Percentiles rank a stretch among this genome's conserved stretches.
These are phyloP conservation scores for Claviceps africana DNA, from an alignment of 2,329 filamentous ascomycete species.

Conservation along the genomic window DNA sequence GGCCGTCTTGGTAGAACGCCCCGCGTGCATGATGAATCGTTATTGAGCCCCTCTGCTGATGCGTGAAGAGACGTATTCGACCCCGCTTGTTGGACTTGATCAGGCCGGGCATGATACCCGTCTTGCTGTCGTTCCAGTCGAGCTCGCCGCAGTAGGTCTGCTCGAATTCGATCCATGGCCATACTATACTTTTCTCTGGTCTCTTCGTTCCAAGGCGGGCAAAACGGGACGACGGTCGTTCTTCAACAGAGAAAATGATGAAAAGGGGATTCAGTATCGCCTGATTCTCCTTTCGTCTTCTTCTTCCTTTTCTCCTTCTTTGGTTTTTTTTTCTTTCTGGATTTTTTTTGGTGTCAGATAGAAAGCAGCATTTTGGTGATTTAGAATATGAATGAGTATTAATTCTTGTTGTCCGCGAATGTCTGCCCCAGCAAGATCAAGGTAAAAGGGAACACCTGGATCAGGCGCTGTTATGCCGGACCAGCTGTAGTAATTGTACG, in stretches of 20 bases:
- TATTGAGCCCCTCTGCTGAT: slow-evolving; percentile 4
- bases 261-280: neutral
- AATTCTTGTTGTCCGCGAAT: neutral
- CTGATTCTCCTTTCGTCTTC: neutral
- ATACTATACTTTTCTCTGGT: slow-evolving; percentile 5
- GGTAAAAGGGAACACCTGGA: neutral
- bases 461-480: neutral
- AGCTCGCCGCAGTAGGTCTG: slow-evolving; percentile 19
- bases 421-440: neutral
- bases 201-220: neutral
- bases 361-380: neutral
- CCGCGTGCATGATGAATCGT: slow-evolving; percentile 1
- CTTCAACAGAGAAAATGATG: neutral
- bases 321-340: too few relatives aligned
- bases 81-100: neutral
- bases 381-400: neutral
- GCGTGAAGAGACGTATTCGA: neutral
- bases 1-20: neutral
- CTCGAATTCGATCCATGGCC: slow-evolving; percentile 20
- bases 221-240: neutral
- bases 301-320: neutral
- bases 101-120: neutral
- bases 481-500: neutral
- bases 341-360: neutral
- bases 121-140: slow-evolving; percentile 12